A percentile compares a stretch with the other conserved stretches of the same genome.
Conservation (phyloP, 1,284 basidiomycete genomes). For the Fomes fomentarius region DNA sequence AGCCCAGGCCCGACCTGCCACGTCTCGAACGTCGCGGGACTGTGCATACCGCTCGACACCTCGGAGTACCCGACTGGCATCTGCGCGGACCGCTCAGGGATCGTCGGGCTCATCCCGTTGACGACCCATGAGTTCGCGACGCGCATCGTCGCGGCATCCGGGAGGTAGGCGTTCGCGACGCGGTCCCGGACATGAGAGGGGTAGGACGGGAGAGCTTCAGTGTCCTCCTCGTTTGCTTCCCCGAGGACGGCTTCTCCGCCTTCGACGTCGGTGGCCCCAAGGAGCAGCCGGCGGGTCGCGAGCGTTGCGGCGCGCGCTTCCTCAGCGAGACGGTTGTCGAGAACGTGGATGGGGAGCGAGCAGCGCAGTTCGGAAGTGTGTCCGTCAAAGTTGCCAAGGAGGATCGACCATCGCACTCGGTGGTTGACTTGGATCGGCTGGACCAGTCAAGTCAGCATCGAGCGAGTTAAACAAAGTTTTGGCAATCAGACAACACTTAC, state of each 20-base stretch:
- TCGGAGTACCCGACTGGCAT: slow-evolving; percentile 16
- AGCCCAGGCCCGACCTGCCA: slow-evolving; percentile 23
- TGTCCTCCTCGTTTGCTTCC: slow-evolving; percentile 14
- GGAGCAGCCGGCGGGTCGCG: slow-evolving; percentile 69
- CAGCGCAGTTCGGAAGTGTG: slow-evolving; percentile 91
- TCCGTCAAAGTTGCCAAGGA: slow-evolving; percentile 85
- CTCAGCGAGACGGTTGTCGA: slow-evolving; percentile 71
- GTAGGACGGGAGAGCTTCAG: slow-evolving; percentile 72
- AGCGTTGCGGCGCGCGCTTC: slow-evolving; percentile 77
- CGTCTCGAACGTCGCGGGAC: slow-evolving; percentile 35
- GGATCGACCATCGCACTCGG: slow-evolving; percentile 74
- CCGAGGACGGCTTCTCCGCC: slow-evolving; percentile 32
- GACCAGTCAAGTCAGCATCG: background rate
- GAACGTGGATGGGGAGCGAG: slow-evolving; percentile 84
- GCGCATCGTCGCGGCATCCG: slow-evolving; percentile 65
- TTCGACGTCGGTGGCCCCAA: slow-evolving; percentile 13
- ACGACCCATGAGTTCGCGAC: slow-evolving; percentile 66
- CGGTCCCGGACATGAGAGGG: slow-evolving; percentile 87
- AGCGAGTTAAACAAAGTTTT: background rate
- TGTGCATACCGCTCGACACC: slow-evolving; percentile 30
- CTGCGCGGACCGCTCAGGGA: slow-evolving; percentile 23
- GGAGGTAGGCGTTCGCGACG: slow-evolving; percentile 78
- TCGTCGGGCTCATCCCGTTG: slow-evolving; percentile 42
- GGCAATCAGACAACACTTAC: slow-evolving; percentile 23
- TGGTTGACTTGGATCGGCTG: slow-evolving; percentile 74